These are phyloP conservation scores for Sclerotinia trifoliorum DNA, from an alignment of 2,329 filamentous ascomycete species.

Conservation along the genomic window DNA sequence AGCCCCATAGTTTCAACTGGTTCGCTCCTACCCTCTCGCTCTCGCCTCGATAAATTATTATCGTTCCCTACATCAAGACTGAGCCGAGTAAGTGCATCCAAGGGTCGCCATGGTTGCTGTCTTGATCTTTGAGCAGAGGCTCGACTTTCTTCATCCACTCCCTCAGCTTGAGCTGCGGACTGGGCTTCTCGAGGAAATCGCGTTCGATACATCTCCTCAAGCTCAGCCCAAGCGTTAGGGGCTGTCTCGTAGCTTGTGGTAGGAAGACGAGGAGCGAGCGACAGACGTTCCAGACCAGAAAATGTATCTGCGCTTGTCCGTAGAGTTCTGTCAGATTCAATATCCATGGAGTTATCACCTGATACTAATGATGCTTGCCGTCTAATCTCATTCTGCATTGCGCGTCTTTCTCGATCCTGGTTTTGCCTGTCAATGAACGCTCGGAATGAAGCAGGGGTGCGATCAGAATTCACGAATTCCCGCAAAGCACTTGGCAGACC, in stretches of 20 bases:
- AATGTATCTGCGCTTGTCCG: conserved; percentile 33
- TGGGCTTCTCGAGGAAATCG: conserved; percentile 39
- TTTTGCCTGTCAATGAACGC: conserved; percentile 41
- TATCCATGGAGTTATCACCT: conserved; percentile 31
- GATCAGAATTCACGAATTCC: conserved; percentile 38
- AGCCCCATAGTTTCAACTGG: conserved; percentile 60
- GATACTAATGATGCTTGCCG: conserved; percentile 34
- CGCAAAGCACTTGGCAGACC: conserved; percentile 35
- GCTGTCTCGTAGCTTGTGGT: conserved; percentile 35
- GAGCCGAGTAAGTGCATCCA: conserved; percentile 26
- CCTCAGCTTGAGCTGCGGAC: conserved; percentile 33
- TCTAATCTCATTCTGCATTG: conserved; percentile 31
- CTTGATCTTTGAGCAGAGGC: conserved; percentile 38
- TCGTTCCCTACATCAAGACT: conserved; percentile 36
- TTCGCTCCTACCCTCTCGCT: conserved; percentile 19
- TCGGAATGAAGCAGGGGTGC: conserved; percentile 37
- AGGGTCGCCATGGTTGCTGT: conserved; percentile 36
- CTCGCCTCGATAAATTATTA: conserved; percentile 35
- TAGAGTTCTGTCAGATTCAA: conserved; percentile 22
- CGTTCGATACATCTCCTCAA: conserved; percentile 45
- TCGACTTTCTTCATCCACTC: conserved; percentile 37
- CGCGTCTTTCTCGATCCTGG: conserved; percentile 38
- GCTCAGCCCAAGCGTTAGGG: conserved; percentile 44
- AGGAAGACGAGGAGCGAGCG: conserved; percentile 33
- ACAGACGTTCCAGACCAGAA: conserved; percentile 32